Percentiles rank a stretch among this genome's conserved stretches.
Evolutionary conservation across 805 yeast genomes (phyloP).

Genomic region (Candida boidinii): DNA sequence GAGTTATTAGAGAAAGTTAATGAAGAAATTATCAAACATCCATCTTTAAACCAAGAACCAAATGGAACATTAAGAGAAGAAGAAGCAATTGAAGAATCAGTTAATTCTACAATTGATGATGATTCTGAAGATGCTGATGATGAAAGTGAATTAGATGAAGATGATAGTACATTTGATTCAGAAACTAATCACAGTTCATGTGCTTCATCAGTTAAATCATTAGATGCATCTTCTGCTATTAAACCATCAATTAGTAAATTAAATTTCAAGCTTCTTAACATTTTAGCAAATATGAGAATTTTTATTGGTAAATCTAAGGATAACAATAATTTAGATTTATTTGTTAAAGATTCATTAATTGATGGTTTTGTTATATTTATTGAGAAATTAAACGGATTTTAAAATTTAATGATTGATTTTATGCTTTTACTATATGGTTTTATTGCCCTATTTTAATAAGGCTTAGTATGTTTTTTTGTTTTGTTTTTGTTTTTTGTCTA

Average conservation of each 20-base stretch:
- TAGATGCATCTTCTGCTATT: not conserved
- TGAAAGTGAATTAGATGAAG: conserved; percentile 2
- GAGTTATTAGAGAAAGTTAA: conserved; percentile 10
- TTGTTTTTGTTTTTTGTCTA: too few relatives aligned
- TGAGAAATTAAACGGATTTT: conserved; percentile 15
- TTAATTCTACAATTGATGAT: not conserved
- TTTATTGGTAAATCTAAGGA: conserved; percentile 17
- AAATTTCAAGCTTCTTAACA: conserved; percentile 18
- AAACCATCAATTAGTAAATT: conserved; percentile 13
- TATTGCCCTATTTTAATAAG: too few relatives aligned
- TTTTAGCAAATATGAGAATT: conserved; percentile 22
- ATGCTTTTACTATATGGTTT: too few relatives aligned
- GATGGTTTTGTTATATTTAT: conserved; percentile 16
- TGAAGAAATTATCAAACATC: conserved; percentile 1
- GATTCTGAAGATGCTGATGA: conserved; percentile 3
- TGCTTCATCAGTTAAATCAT: not conserved
- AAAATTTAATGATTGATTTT: too few relatives aligned
- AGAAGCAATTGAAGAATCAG: not conserved
- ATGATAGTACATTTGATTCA: not conserved
- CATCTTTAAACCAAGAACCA: not conserved
- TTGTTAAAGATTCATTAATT: conserved; percentile 13
- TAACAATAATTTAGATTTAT: conserved; percentile 7
- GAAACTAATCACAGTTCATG: not conserved
- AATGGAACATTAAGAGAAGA: conserved; percentile 1
- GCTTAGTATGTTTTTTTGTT: too few relatives aligned